Evolutionary conservation across 352 stramenopile species (phyloP).

Genomic region (Albugo laibachii): DNA sequence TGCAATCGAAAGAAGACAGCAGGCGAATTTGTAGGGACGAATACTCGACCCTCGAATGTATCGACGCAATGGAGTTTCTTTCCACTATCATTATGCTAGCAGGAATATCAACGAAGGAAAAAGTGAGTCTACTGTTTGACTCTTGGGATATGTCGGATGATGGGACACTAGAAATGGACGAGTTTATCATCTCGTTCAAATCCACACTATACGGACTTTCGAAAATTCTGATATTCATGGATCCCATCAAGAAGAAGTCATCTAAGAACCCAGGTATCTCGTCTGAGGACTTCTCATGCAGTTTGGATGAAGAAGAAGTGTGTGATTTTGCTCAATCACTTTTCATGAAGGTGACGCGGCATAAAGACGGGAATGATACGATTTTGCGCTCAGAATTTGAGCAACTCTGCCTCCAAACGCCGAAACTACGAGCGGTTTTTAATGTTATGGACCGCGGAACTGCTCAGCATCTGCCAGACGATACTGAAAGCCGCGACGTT

Average conservation of each 20-base stretch:
- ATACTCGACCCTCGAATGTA: conserved; percentile 6
- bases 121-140: conserved; percentile 69
- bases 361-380: conserved; percentile 12
- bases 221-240: conserved; percentile 31
- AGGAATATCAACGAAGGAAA: conserved; percentile 35
- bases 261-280: conserved; percentile 2
- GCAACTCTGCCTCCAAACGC: conserved; percentile 47
- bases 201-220: conserved; percentile 47
- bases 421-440: conserved; percentile 29
- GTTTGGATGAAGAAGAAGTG: conserved; percentile 39
- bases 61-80: conserved; percentile 68
- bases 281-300: neutral
- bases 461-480: conserved; percentile 4
- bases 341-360: conserved; percentile 47
- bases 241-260: neutral
- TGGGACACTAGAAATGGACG: conserved; percentile 47
- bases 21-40: neutral
- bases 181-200: conserved; percentile 78
- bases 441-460: conserved; percentile 35
- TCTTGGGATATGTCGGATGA: conserved; percentile 79
- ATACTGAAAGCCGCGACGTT: neutral
- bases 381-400: conserved; percentile 69
- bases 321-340: conserved; percentile 29
- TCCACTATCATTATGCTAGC: conserved; percentile 51
- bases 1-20: too few relatives aligned